Evolutionary conservation across 306 rosid species (phyloP).

Genomic region (Cicer bijugum): DNA sequence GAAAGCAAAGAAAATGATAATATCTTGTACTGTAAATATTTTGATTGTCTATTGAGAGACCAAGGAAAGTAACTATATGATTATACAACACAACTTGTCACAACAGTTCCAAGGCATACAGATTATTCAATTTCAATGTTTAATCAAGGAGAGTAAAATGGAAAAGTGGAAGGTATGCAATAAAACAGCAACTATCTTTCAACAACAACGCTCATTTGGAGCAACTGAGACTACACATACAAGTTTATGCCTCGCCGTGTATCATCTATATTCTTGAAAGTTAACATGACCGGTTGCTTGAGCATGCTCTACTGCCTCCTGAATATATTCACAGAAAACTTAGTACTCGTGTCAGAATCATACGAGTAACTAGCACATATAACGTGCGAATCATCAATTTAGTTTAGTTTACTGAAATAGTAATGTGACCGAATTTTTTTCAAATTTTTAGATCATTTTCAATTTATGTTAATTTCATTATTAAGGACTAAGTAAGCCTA

Average conservation of each 20-base stretch:
- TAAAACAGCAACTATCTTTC: background rate
- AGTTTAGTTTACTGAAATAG: background rate
- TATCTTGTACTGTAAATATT: background rate
- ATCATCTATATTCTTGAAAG: slow-evolving; percentile 89
- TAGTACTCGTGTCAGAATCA: slow-evolving; percentile 37
- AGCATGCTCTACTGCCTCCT: slow-evolving; percentile 96
- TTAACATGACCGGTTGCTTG: slow-evolving; percentile 90
- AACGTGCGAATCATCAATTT: background rate
- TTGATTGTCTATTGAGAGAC: background rate
- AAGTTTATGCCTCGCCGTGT: slow-evolving; percentile 20
- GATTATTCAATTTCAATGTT: slow-evolving; percentile 7
- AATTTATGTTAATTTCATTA: background rate
- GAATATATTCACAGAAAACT: slow-evolving; percentile 42
- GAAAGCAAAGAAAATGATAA: too few species aligned
- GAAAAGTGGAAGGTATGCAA: background rate
- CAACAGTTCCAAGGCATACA: background rate
- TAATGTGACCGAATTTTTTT: background rate
- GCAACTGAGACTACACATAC: slow-evolving; percentile 21
- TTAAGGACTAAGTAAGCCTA: background rate
- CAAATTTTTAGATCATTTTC: background rate
- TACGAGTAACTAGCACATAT: background rate
- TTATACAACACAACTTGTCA: slow-evolving; percentile 21
- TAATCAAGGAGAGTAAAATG: background rate
- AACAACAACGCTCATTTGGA: slow-evolving; percentile 28
- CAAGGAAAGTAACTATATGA: background rate